Evolutionary conservation across 768 basidiomycete species (phyloP), one percentile per base, ranked within the genome.

Genomic region (Mycena sanguinolenta): DNA sequence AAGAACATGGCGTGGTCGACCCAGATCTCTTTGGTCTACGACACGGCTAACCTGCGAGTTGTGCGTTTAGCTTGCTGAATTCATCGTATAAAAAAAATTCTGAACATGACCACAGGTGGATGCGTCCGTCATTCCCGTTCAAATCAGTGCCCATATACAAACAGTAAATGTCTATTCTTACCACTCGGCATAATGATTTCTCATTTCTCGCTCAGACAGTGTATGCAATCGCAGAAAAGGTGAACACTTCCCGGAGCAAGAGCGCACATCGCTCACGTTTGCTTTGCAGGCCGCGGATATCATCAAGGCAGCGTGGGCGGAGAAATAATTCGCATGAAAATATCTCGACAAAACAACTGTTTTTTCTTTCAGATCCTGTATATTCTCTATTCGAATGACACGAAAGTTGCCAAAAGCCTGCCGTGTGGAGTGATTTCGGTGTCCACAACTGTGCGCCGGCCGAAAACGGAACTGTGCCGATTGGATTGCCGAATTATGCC

Each of bases 1-100:
- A 80, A 13, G 72, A 81, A 30, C 74, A 74, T n/a, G 84, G 84
- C 6, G 84, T 84, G 30, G 84, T 86, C 13, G 80, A 83, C 58
- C 59, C 73, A 21, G 57, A 75, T 28, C 73, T 84, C 17, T 77
- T 77, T 67, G n/a, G 83, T 84, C 12, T 77, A 79, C 60, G 78
- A 73, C 2, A 77, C 77, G 2, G 49, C 63, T 36, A 79, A 79
- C 66, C 23, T 80, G 25, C 73, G 79, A 2, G 69, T 79, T 14
- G 78, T 72, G 44, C 6, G 70, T 30, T 34, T n/a, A 6, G 32
- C 32, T 61, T n/a, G 36, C 27, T 10, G 12, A 14, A 3, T 4
- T 42, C 27, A 38, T n/a, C 19, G 30, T 2, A 27, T 8, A 30
- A 10, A 8, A 5, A 2, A 50, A n/a, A n/a, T n/a, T 28, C 36